Percentiles rank a stretch among this genome's conserved stretches.
phyloP scores from a whole-genome alignment of 768 basidiomycete genomes.

The Pleurotus citrinopileatus region DNA sequence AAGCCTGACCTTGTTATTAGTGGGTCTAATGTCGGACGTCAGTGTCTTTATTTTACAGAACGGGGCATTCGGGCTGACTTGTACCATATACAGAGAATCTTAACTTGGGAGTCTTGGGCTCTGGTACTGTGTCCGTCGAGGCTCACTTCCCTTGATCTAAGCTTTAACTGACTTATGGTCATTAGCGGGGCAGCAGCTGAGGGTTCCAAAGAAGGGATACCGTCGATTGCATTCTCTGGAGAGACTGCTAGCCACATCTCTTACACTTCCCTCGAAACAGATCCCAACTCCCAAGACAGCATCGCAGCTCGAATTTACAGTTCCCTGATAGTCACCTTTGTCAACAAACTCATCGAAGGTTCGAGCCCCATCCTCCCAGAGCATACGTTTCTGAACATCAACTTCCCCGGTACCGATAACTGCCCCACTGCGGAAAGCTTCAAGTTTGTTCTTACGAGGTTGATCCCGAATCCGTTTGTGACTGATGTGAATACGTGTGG shows the following conservation, averaged over 20 bases:
- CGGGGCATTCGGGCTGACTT: too few relatives aligned
- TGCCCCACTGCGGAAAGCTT: conserved; percentile 8
- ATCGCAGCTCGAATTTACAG: conserved; percentile 5
- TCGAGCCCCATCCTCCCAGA: background rate
- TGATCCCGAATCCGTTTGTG: conserved; percentile 6
- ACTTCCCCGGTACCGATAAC: background rate
- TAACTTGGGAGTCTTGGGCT: conserved; percentile 1
- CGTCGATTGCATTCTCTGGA: conserved; percentile 9
- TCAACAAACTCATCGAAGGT: conserved; percentile 1
- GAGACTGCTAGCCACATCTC: conserved; percentile 3
- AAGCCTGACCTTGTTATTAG: conserved; percentile 35
- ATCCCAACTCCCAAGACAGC: conserved; percentile 5
- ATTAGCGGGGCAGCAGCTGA: conserved; percentile 11
- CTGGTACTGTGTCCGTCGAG: conserved; percentile 10
- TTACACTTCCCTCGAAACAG: conserved; percentile 4
- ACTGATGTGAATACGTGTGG: conserved; percentile 7
- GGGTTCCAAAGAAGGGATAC: conserved; percentile 5
- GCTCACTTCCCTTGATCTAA: too few relatives aligned
- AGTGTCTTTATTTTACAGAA: conserved; percentile 11
- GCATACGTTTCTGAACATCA: conserved; percentile 6
- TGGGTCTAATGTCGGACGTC: conserved; percentile 33
- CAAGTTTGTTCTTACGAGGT: conserved; percentile 4
- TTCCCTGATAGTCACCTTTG: conserved; percentile 1
- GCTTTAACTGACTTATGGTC: too few relatives aligned
- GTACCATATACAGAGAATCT: conserved; percentile 7